Percentiles rank a stretch among this genome's conserved stretches.
phyloP scores from a whole-genome alignment of 73 alveolate genomes.

The Effrenium voratum region DNA sequence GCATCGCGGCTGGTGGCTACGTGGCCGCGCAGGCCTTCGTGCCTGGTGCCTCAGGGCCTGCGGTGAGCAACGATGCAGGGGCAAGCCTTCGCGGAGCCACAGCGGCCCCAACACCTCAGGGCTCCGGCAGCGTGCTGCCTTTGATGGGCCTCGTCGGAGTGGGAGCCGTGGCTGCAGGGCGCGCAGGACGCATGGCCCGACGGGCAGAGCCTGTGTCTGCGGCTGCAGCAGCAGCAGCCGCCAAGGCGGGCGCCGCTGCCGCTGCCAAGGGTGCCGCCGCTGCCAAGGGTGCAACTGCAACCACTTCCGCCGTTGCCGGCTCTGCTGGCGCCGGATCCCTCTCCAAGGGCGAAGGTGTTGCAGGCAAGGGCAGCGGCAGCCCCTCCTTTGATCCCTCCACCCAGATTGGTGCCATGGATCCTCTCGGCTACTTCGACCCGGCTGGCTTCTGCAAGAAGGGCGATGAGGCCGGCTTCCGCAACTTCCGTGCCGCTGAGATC shows the following conservation, averaged over 20 bases:
- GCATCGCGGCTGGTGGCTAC: slow-evolving; percentile 19
- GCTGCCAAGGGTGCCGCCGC: slow-evolving; percentile 17
- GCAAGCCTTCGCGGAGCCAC: not conserved
- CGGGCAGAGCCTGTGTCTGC: slow-evolving; percentile 11
- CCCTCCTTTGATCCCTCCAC: not conserved
- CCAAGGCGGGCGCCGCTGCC: slow-evolving; percentile 1
- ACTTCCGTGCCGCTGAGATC: slow-evolving; percentile 40
- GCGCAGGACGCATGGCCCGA: not conserved
- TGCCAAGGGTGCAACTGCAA: slow-evolving; percentile 21
- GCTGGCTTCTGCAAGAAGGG: slow-evolving; percentile 45
- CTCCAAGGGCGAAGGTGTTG: not conserved
- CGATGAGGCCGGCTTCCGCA: slow-evolving; percentile 32
- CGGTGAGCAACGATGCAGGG: not conserved
- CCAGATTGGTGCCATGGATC: slow-evolving; percentile 62
- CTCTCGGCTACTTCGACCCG: slow-evolving; percentile 47
- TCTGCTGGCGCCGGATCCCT: slow-evolving; percentile 16
- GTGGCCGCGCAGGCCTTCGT: slow-evolving; percentile 2
- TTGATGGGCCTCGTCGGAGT: not conserved
- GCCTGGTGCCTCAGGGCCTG: not conserved
- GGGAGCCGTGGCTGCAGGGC: slow-evolving; percentile 24
- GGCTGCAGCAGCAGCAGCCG: not conserved
- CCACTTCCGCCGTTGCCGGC: slow-evolving; percentile 44
- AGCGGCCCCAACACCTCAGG: not conserved
- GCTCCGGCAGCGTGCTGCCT: not conserved
- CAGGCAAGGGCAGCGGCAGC: not conserved